phyloP scores from a whole-genome alignment of 331 rosid genomes.

The Quercus phellos region DNA sequence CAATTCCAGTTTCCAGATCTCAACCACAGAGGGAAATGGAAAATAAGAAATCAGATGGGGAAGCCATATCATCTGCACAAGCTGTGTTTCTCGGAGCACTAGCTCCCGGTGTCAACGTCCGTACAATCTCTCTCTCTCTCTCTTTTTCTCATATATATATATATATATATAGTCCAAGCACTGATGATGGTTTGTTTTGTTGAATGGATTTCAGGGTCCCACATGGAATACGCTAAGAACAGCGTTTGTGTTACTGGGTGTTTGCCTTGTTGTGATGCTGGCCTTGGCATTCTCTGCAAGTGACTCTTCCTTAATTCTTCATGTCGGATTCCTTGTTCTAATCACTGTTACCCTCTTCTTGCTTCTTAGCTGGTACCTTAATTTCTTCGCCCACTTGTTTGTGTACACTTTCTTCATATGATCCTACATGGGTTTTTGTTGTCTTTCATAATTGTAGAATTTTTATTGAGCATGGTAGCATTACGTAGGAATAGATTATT shows the following conservation, averaged over 20 bases:
- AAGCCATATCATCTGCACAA: slow-evolving; percentile 61
- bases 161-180: not conserved
- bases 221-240: slow-evolving; percentile 77
- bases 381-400: slow-evolving; percentile 1
- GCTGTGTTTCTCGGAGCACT: slow-evolving; percentile 91
- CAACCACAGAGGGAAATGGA: slow-evolving; percentile 32
- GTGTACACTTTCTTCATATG: not conserved
- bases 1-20: not conserved
- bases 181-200: not conserved
- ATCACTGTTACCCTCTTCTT: slow-evolving; percentile 64
- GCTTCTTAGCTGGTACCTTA: slow-evolving; percentile 76
- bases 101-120: slow-evolving; percentile 92
- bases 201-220: slow-evolving; percentile 54
- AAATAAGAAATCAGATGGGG: slow-evolving; percentile 27
- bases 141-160: no score
- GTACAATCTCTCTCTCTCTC: slow-evolving; percentile 5
- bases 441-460: not conserved
- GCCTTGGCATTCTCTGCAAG: slow-evolving; percentile 80
- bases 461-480: no score
- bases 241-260: slow-evolving; percentile 65
- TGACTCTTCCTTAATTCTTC: slow-evolving; percentile 72
- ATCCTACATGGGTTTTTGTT: not conserved
- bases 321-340: slow-evolving; percentile 64
- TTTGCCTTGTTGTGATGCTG: slow-evolving; percentile 70
- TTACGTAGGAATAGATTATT: no score